A percentile compares a stretch with the other conserved stretches of the same genome.
These are phyloP conservation scores for Diutina scorzettiae DNA, from an alignment of 1,139 yeast species.

Conservation along the genomic window DNA sequence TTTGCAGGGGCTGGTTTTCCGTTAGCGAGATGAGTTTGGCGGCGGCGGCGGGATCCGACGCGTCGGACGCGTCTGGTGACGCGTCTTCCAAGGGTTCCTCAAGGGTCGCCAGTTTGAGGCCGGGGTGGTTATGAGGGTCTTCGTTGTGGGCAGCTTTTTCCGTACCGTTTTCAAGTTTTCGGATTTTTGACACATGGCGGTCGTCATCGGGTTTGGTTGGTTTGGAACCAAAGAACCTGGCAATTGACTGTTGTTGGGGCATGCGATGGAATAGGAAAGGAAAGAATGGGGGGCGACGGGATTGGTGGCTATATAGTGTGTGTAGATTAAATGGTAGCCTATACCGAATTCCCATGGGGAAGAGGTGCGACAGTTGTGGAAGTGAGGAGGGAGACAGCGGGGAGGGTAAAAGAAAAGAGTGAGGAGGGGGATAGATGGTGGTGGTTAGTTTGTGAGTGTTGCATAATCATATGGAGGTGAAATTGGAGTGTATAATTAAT, in stretches of 20 bases:
- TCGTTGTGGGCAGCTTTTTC: background rate
- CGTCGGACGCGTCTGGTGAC: background rate
- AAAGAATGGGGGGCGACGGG: no score
- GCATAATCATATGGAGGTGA: no score
- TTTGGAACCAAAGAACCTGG: conserved; percentile 1
- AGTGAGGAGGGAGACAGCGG: no score
- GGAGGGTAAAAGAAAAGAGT: no score
- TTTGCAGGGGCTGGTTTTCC: background rate
- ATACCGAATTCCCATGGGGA: no score
- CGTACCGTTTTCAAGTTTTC: background rate
- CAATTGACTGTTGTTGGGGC: conserved; percentile 4
- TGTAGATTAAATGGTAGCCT: no score
- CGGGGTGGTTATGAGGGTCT: background rate
- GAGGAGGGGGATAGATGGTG: no score
- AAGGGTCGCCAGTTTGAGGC: background rate
- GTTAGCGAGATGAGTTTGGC: background rate
- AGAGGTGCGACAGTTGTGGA: no score
- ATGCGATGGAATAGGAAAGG: background rate
- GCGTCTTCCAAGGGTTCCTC: background rate
- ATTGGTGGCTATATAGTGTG: no score
- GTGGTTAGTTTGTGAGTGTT: no score
- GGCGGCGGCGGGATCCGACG: background rate
- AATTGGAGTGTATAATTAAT: no score
- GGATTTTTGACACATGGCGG: background rate
- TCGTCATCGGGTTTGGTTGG: background rate